A percentile compares a stretch with the other conserved stretches of the same genome.
Conservation (phyloP, 1,284 basidiomycete genomes). For the Ganoderma meredithae region DNA sequence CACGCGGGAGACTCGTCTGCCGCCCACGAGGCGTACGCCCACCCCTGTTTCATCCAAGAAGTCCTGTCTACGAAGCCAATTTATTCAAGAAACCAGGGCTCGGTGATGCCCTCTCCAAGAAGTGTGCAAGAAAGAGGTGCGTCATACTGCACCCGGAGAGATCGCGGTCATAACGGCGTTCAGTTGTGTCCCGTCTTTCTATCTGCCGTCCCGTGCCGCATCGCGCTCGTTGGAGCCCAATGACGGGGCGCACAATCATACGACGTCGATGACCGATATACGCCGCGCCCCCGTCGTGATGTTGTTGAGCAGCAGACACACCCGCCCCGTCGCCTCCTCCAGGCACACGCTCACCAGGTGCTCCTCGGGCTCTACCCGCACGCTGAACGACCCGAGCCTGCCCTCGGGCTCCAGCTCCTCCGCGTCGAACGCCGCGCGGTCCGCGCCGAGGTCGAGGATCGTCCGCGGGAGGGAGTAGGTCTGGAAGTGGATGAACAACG, state of each 20-base stretch:
- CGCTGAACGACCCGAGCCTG: slow-evolving; percentile 28
- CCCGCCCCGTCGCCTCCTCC: slow-evolving; percentile 30
- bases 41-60: neutral
- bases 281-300: slow-evolving; percentile 28
- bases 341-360: slow-evolving; percentile 31
- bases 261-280: slow-evolving; percentile 29
- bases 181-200: neutral
- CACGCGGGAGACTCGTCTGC: neutral
- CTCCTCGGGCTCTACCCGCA: slow-evolving; percentile 29
- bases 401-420: slow-evolving; percentile 22
- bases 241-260: slow-evolving; percentile 16
- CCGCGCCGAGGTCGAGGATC: slow-evolving; percentile 25
- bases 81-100: slow-evolving; percentile 2
- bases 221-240: neutral
- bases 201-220: neutral
- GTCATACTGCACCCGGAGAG: slow-evolving; percentile 1
- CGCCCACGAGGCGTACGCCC: neutral
- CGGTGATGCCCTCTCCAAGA: neutral
- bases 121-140: slow-evolving; percentile 4
- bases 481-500: slow-evolving; percentile 29
- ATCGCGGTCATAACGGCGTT: neutral
- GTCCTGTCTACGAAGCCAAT: neutral
- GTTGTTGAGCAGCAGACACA: slow-evolving; percentile 31
- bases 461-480: slow-evolving; percentile 32
- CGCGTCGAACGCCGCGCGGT: slow-evolving; percentile 20